phyloP scores from a whole-genome alignment of 306 rosid genomes.

The Lagenaria siceraria region DNA sequence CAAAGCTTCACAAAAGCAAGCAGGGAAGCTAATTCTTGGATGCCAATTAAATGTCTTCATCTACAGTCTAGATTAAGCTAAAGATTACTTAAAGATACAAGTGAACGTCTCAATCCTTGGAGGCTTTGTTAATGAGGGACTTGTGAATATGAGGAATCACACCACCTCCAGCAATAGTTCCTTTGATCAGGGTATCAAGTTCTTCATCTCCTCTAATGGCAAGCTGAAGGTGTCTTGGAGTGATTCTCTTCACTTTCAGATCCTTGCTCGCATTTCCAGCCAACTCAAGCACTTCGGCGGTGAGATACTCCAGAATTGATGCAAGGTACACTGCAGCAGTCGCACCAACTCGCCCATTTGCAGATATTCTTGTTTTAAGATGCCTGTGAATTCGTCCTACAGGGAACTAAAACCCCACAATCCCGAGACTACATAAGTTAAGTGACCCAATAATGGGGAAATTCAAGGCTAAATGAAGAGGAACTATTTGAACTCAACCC shows the following conservation, averaged over 20 bases:
- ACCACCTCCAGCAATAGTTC: constrained; percentile 98
- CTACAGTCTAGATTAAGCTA: neutral
- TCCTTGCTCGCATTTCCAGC: constrained; percentile 97
- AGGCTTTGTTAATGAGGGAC: constrained; percentile 88
- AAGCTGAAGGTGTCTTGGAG: constrained; percentile 92
- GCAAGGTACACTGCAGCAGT: constrained; percentile 95
- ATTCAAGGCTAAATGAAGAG: neutral
- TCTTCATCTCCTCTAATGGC: constrained; percentile 97
- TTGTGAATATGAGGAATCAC: constrained; percentile 97
- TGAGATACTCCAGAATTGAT: constrained; percentile 86
- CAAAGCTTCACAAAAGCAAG: neutral
- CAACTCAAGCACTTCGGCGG: constrained; percentile 89
- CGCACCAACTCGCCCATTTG: constrained; percentile 92
- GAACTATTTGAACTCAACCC: neutral
- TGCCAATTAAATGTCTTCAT: neutral
- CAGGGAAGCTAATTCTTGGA: neutral
- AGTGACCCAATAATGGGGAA: neutral
- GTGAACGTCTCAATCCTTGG: constrained; percentile 41
- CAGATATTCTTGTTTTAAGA: constrained; percentile 59
- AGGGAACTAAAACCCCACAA: constrained; percentile 46
- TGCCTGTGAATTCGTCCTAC: constrained; percentile 96
- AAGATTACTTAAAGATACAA: neutral
- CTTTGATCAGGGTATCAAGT: constrained; percentile 87
- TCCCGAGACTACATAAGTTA: neutral
- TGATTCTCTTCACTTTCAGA: constrained; percentile 92